Evolutionary conservation across 306 rosid genomes (phyloP).

Genomic region (Vigna trinervia): DNA sequence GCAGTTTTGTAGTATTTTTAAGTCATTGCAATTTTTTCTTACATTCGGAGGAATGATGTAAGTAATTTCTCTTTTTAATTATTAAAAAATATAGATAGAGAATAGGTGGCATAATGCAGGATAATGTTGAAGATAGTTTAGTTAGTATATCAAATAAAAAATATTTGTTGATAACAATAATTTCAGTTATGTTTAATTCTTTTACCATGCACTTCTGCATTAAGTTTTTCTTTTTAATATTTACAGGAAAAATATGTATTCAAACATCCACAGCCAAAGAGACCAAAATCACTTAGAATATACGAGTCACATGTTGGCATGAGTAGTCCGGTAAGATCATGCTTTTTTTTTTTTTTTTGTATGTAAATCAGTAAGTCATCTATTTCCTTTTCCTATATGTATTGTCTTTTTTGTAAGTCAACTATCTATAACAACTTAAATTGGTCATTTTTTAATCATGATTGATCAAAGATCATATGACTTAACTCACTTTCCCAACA

Average conservation of each 20-base stretch:
- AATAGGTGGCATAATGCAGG: slow-evolving; percentile 29
- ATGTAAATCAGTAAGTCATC: slow-evolving; percentile 37
- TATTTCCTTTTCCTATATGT: slow-evolving; percentile 12
- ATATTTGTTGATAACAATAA: slow-evolving; percentile 19
- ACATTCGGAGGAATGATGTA: slow-evolving; percentile 6
- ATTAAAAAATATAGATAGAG: slow-evolving; percentile 28
- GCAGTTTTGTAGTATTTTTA: slow-evolving; percentile 20
- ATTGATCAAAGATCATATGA: no score
- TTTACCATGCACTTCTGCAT: slow-evolving; percentile 21
- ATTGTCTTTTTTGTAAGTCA: slow-evolving; percentile 22
- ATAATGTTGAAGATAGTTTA: slow-evolving; percentile 17
- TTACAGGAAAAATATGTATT: slow-evolving; percentile 83
- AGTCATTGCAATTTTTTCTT: slow-evolving; percentile 3
- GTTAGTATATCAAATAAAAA: slow-evolving; percentile 25
- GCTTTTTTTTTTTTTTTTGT: slow-evolving; percentile 19
- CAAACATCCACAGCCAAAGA: slow-evolving; percentile 87
- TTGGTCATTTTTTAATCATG: no score
- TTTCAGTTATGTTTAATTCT: slow-evolving; percentile 26
- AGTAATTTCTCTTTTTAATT: slow-evolving; percentile 4
- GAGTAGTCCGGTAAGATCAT: slow-evolving; percentile 89
- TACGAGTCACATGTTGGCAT: slow-evolving; percentile 96
- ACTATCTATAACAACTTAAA: background rate
- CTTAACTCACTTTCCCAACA: no score
- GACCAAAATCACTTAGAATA: slow-evolving; percentile 91
- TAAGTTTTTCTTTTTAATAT: slow-evolving; percentile 36